Percentiles rank a stretch among this genome's conserved stretches.
Conservation (phyloP, 2,329 filamentous ascomycete genomes). For the Zasmidium angulare region DNA sequence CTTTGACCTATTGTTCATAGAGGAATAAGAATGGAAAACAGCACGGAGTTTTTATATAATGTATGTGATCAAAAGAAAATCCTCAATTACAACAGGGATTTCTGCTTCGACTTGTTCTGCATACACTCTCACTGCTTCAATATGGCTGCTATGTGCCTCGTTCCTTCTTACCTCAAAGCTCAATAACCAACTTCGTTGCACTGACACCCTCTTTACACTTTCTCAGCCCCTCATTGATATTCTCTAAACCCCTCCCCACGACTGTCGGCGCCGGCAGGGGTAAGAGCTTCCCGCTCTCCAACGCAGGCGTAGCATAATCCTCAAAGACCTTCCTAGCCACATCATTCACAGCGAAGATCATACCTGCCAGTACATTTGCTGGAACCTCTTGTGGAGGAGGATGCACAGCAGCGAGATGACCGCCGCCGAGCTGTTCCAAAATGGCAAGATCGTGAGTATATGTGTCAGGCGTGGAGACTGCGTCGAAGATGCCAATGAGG, state of each 20-base stretch:
- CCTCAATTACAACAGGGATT: too few relatives aligned
- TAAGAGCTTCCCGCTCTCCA: conserved; percentile 27
- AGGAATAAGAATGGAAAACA: too few relatives aligned
- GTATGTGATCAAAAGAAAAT: too few relatives aligned
- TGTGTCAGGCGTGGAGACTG: conserved; percentile 5
- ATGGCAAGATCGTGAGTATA: conserved; percentile 8
- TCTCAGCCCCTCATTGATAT: neutral
- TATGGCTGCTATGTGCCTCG: too few relatives aligned
- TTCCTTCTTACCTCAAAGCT: too few relatives aligned
- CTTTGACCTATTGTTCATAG: too few relatives aligned
- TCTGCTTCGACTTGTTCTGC: too few relatives aligned
- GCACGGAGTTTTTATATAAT: too few relatives aligned
- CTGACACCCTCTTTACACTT: neutral
- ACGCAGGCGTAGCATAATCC: conserved; percentile 20
- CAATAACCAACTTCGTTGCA: neutral
- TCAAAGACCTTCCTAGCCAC: conserved; percentile 6
- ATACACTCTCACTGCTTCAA: too few relatives aligned
- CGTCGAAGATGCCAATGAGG: conserved; percentile 40
- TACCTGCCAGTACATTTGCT: conserved; percentile 12
- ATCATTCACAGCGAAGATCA: conserved; percentile 13
- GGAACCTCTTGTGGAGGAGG: conserved; percentile 12
- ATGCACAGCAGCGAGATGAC: conserved; percentile 8
- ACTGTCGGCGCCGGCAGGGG: conserved; percentile 26
- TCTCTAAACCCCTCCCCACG: conserved; percentile 10
- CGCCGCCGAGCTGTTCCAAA: conserved; percentile 15